phyloP scores from a whole-genome alignment of 1,284 basidiomycete species.

The Irpex sp. region DNA sequence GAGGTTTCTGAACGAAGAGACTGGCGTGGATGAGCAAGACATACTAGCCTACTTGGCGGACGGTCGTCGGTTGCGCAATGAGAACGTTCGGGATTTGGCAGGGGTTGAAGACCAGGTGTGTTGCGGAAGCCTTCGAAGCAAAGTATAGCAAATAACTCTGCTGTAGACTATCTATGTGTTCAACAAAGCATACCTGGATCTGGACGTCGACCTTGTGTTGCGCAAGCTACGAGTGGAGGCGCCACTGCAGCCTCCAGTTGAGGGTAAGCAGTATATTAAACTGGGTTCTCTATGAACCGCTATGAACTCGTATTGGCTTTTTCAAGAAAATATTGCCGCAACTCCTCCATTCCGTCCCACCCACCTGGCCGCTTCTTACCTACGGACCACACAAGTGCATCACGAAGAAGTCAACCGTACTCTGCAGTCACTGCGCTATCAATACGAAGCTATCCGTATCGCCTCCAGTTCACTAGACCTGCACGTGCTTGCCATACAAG shows the following conservation, averaged over 20 bases:
- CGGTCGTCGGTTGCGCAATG: conserved; percentile 58
- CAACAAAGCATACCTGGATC: conserved; percentile 71
- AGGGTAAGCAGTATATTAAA: conserved; percentile 39
- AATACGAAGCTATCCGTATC: conserved; percentile 62
- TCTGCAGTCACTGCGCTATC: conserved; percentile 48
- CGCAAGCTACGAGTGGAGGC: conserved; percentile 53
- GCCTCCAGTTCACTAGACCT: conserved; percentile 64
- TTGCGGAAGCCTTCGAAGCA: conserved; percentile 7
- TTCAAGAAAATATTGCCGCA: conserved; percentile 52
- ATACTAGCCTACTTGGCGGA: conserved; percentile 74
- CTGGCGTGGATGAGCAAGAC: conserved; percentile 56
- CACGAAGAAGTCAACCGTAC: conserved; percentile 50
- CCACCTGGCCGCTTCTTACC: conserved; percentile 57
- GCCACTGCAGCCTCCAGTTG: conserved; percentile 56
- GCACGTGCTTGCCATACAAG: conserved; percentile 60
- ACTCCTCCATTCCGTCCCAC: conserved; percentile 67
- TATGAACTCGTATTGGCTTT: not conserved
- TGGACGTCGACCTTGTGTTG: conserved; percentile 58
- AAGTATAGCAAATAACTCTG: not conserved
- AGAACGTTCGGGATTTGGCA: conserved; percentile 67
- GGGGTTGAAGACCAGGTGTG: conserved; percentile 66
- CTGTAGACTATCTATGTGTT: conserved; percentile 68
- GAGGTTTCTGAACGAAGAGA: conserved; percentile 59
- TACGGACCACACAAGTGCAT: conserved; percentile 56
- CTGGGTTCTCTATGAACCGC: not conserved